These are phyloP conservation scores for Trametes pubescens DNA, from an alignment of 1,284 basidiomycete species.

Conservation along the genomic window DNA sequence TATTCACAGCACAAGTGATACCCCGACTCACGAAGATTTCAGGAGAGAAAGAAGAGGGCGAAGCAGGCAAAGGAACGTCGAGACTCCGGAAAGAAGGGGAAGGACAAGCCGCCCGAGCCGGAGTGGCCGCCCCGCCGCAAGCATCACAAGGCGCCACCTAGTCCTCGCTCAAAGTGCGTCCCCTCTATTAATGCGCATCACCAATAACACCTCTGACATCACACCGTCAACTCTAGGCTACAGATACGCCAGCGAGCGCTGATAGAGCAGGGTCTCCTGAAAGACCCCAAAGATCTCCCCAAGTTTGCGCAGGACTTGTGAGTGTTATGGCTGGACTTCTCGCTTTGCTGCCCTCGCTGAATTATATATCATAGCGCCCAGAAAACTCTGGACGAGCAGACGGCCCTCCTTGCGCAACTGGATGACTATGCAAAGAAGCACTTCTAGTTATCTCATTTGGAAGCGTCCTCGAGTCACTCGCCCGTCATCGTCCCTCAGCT, in stretches of 20 bases:
- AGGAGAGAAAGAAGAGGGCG: constrained; percentile 42
- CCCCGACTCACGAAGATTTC: neutral
- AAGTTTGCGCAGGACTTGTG: constrained; percentile 71
- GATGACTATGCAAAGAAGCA: constrained; percentile 34
- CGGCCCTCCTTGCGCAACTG: constrained; percentile 27
- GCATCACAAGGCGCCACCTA: constrained; percentile 60
- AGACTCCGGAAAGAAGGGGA: constrained; percentile 27
- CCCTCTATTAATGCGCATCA: neutral
- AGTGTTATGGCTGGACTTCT: constrained; percentile 36
- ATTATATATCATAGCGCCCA: constrained; percentile 11
- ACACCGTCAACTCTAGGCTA: constrained; percentile 49
- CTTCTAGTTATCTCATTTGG: neutral
- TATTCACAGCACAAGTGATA: neutral
- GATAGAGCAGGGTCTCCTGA: constrained; percentile 65
- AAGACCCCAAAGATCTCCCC: constrained; percentile 55
- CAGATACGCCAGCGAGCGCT: constrained; percentile 62
- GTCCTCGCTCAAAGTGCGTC: constrained; percentile 60
- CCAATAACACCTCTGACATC: no score
- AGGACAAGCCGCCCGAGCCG: constrained; percentile 45
- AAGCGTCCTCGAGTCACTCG: neutral
- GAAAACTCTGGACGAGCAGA: constrained; percentile 30
- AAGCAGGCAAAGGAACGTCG: constrained; percentile 41
- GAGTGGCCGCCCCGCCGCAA: constrained; percentile 72
- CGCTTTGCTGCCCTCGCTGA: neutral
- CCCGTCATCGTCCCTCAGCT: neutral